phyloP scores from a whole-genome alignment of 2,329 filamentous ascomycete genomes.

The Alternaria viburni region DNA sequence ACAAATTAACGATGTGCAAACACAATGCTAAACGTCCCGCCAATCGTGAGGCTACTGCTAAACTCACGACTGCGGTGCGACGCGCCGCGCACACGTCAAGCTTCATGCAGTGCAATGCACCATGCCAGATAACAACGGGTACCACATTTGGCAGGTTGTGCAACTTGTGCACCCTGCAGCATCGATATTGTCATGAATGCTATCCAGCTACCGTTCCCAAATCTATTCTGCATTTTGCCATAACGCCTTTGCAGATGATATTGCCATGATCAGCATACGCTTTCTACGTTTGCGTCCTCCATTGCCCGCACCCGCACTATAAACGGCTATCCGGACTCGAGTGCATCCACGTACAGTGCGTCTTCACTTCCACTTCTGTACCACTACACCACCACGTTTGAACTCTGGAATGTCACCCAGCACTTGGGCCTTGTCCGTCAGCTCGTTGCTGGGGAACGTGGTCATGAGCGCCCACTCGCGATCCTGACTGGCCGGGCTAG shows the following conservation, averaged over 20 bases:
- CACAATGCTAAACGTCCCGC: not conserved
- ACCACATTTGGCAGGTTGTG: slow-evolving; percentile 5
- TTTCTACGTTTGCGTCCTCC: not conserved
- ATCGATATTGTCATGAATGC: not conserved
- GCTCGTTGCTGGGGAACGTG: slow-evolving; percentile 82
- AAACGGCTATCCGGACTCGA: not conserved
- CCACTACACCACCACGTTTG: slow-evolving; percentile 61
- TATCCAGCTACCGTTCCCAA: not conserved
- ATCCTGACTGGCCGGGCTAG: slow-evolving; percentile 62
- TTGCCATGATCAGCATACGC: not conserved
- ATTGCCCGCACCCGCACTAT: not conserved
- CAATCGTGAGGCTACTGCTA: slow-evolving; percentile 1
- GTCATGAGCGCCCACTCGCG: slow-evolving; percentile 79
- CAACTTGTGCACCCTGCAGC: slow-evolving; percentile 6
- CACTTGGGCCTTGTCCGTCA: slow-evolving; percentile 67
- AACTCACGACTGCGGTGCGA: slow-evolving; percentile 3
- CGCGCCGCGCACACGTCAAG: not conserved
- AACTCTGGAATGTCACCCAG: slow-evolving; percentile 58
- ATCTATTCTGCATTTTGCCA: slow-evolving; percentile 2
- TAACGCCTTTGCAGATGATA: not conserved
- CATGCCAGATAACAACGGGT: not conserved
- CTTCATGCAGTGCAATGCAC: slow-evolving; percentile 8
- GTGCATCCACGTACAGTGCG: not conserved
- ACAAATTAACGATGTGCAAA: not conserved
- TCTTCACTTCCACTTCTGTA: slow-evolving; percentile 60